phyloP scores from a whole-genome alignment of 805 yeast species.

The Saturnispora mendoncae region DNA sequence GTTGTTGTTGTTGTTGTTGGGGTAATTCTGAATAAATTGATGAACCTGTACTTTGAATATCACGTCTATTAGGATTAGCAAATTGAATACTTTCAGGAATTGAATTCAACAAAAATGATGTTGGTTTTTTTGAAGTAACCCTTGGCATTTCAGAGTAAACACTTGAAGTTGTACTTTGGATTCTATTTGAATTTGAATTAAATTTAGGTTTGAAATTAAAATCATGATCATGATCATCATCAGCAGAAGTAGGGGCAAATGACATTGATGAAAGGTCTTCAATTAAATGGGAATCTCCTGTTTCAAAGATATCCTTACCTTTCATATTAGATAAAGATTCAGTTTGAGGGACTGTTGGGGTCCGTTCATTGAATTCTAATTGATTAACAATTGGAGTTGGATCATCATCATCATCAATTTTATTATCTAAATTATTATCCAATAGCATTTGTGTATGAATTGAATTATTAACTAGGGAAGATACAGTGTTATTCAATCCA shows the following conservation, averaged over 20 bases:
- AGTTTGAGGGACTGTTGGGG: conserved; percentile 15
- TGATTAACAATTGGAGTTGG: conserved; percentile 11
- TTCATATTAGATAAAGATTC: conserved; percentile 2
- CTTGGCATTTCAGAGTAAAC: conserved; percentile 17
- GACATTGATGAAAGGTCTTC: conserved; percentile 3
- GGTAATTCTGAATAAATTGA: conserved; percentile 19
- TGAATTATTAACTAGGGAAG: conserved; percentile 4
- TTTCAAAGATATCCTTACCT: conserved; percentile 6
- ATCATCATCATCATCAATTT: conserved; percentile 2
- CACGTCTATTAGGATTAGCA: neutral
- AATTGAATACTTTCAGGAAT: conserved; percentile 3
- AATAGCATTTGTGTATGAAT: conserved; percentile 5
- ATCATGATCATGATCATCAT: neutral
- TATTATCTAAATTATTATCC: neutral
- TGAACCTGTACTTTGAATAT: conserved; percentile 16
- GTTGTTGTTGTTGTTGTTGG: conserved; percentile 1
- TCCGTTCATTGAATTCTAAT: conserved; percentile 9
- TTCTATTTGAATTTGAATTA: neutral
- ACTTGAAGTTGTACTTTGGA: conserved; percentile 19
- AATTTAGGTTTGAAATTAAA: neutral
- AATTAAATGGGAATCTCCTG: neutral
- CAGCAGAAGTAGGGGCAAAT: too few relatives aligned
- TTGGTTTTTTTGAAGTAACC: neutral
- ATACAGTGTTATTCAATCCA: neutral
- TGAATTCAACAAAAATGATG: neutral